Percentiles rank a stretch among this genome's conserved stretches.
These are phyloP conservation scores for Melastoma candidum DNA, from an alignment of 441 rosid species.

Conservation along the genomic window DNA sequence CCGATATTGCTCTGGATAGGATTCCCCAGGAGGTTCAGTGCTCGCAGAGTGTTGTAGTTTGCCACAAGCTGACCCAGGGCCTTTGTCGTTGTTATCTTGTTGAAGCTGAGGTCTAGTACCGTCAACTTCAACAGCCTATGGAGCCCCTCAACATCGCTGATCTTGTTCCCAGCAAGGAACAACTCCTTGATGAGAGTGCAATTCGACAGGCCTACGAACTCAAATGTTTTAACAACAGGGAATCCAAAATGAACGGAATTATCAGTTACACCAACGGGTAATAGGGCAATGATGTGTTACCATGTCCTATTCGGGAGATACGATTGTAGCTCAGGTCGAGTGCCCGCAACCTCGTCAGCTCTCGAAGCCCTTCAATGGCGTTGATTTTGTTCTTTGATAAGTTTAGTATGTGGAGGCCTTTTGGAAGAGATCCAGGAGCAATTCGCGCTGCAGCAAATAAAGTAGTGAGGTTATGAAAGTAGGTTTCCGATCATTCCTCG, in stretches of 20 bases:
- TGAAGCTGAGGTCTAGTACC: slow-evolving; percentile 82
- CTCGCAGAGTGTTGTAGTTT: slow-evolving; percentile 72
- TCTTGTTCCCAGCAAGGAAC: slow-evolving; percentile 88
- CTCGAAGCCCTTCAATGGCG: slow-evolving; percentile 79
- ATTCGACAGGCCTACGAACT: slow-evolving; percentile 61
- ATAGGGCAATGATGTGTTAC: slow-evolving; percentile 22
- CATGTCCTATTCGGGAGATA: slow-evolving; percentile 81
- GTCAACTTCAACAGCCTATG: slow-evolving; percentile 85
- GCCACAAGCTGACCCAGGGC: slow-evolving; percentile 89
- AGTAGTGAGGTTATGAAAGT: neutral
- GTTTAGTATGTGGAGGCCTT: slow-evolving; percentile 72
- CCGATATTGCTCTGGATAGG: slow-evolving; percentile 71
- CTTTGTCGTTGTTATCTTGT: slow-evolving; percentile 80
- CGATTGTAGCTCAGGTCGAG: slow-evolving; percentile 92
- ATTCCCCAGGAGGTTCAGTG: slow-evolving; percentile 76
- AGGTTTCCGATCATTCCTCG: neutral
- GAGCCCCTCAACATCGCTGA: slow-evolving; percentile 76
- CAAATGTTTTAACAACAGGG: slow-evolving; percentile 12
- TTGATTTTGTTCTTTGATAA: slow-evolving; percentile 79
- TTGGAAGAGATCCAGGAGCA: slow-evolving; percentile 67
- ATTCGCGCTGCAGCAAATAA: slow-evolving; percentile 49
- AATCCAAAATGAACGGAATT: neutral
- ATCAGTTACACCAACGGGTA: too few species aligned
- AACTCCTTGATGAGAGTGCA: slow-evolving; percentile 84
- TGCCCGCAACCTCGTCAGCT: slow-evolving; percentile 59